Evolutionary conservation across 2,329 filamentous ascomycete genomes (phyloP).

Genomic region (Lachnellula occidentalis): DNA sequence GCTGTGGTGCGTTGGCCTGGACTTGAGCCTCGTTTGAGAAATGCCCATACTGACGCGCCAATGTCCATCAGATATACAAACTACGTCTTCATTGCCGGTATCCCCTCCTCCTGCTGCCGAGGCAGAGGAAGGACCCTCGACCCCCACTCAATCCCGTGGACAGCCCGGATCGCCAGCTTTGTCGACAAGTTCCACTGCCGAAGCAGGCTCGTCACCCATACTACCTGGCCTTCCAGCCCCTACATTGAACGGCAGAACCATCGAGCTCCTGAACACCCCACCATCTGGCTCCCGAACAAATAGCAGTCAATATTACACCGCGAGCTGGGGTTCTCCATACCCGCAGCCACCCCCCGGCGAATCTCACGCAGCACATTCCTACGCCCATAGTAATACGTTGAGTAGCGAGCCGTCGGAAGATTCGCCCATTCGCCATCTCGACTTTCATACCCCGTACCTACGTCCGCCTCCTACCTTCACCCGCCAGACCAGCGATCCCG

Average conservation of each 20-base stretch:
- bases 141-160: slow-evolving; percentile 7
- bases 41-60: slow-evolving; percentile 15
- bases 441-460: slow-evolving; percentile 57
- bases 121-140: slow-evolving; percentile 50
- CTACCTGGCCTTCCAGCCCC: slow-evolving; percentile 55
- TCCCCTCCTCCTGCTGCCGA: slow-evolving; percentile 53
- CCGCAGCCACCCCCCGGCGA: slow-evolving; percentile 57
- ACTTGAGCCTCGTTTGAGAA: neutral
- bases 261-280: slow-evolving; percentile 50
- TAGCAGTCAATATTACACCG: slow-evolving; percentile 54
- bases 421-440: slow-evolving; percentile 55
- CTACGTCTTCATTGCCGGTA: slow-evolving; percentile 34
- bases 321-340: slow-evolving; percentile 91
- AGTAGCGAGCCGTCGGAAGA: slow-evolving; percentile 57
- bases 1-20: slow-evolving; percentile 20
- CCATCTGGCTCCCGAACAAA: slow-evolving; percentile 30
- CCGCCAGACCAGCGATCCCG: slow-evolving; percentile 31
- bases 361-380: slow-evolving; percentile 31
- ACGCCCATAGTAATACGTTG: slow-evolving; percentile 42
- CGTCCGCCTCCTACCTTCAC: slow-evolving; percentile 46
- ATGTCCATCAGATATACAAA: slow-evolving; percentile 22
- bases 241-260: slow-evolving; percentile 50
- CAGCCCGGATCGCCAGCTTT: slow-evolving; percentile 52
- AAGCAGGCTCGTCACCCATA: slow-evolving; percentile 51
- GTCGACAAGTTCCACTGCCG: slow-evolving; percentile 57